Base-by-base conservation (phyloP, 176 grass and related monocot species). In the Elaeis guineensis region DNA sequence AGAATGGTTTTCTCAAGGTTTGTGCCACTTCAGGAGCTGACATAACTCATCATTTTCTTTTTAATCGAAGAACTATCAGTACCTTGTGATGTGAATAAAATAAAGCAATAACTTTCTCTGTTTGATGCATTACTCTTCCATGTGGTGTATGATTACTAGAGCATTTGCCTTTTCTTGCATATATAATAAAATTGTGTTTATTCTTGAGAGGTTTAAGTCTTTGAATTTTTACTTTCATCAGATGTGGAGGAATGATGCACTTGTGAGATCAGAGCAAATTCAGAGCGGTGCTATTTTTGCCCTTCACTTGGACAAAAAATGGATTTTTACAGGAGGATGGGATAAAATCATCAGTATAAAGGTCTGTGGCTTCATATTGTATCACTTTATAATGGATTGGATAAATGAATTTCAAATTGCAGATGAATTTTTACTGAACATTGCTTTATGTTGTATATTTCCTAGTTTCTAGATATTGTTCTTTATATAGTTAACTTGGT, bases 1-100 rank as follows among this genome's bases (percentile, higher is more conserved):
- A 97, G 71, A 97, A 85, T 78, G 93, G 93, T 25, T 85, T 53
- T 87, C 59, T 97, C 55, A 97, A 97, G 87, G 93, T 91, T 75
- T 53, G 54, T 52, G 58, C 23, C 74, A 63, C 50, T 26, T 24
- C 35, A 69, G 21, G 58, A 63, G 22, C 44, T 62, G 65, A 9
- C 64, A 53, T 52, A 17, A 76, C 53, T 55, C 23, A 48, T 49
- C n/a, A 52, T 48, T 59, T 30, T 18, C 21, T 30, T 77, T 16
- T 52, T 25, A 44, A 44, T 12, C 11, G 35, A 44, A 44, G 8
- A 44, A 44, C 6, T 12, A 44, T 44, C 11, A 14, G 14, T 44
- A 8, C 35, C 35, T 44, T 12, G 11, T 44, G 35, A 30, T 44
- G 11, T 44, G 35, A 44, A 44, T 44, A 44, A 44, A 44, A 44